A percentile compares a stretch with the other conserved stretches of the same genome.
Evolutionary conservation across 495 filamentous ascomycete species (phyloP).

Genomic region (Xylaria scruposa): DNA sequence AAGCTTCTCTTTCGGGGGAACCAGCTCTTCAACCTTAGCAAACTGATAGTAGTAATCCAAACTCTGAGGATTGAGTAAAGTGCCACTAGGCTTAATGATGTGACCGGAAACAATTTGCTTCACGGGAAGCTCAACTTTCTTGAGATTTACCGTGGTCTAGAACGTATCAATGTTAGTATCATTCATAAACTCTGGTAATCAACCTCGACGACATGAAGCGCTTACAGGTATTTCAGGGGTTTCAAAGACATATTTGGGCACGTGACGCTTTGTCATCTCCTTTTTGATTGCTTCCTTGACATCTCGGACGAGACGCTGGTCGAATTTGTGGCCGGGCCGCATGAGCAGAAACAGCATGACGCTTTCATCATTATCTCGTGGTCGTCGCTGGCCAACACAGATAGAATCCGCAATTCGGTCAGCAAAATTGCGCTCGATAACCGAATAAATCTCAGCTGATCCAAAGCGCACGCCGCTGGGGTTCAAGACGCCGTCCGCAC

Average conservation of each 20-base stretch:
- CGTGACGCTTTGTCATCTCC: conserved; percentile 73
- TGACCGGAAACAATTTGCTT: conserved; percentile 84
- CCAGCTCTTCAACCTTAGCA: conserved; percentile 74
- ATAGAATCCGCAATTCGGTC: conserved; percentile 68
- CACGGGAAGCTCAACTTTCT: conserved; percentile 85
- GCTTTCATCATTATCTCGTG: conserved; percentile 71
- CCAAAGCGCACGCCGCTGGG: conserved; percentile 88
- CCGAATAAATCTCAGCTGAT: conserved; percentile 79
- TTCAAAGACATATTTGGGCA: conserved; percentile 80
- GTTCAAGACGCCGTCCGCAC: conserved; percentile 91
- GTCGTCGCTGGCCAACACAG: conserved; percentile 76
- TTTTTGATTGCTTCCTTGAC: conserved; percentile 67
- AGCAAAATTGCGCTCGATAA: conserved; percentile 71
- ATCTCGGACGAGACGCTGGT: conserved; percentile 59
- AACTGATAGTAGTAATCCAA: conserved; percentile 83
- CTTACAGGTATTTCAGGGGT: conserved; percentile 80
- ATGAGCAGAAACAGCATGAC: conserved; percentile 80
- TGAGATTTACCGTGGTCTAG: conserved; percentile 80
- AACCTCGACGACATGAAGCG: conserved; percentile 31
- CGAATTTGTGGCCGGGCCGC: conserved; percentile 64
- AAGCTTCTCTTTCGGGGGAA: conserved; percentile 17
- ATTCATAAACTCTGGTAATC: neutral
- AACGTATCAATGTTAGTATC: conserved; percentile 8
- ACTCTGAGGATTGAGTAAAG: conserved; percentile 75
- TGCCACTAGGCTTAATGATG: conserved; percentile 75